Evolutionary conservation across 2,329 filamentous ascomycete genomes (phyloP).

Genomic region (Atkinsonella hypoxylon): DNA sequence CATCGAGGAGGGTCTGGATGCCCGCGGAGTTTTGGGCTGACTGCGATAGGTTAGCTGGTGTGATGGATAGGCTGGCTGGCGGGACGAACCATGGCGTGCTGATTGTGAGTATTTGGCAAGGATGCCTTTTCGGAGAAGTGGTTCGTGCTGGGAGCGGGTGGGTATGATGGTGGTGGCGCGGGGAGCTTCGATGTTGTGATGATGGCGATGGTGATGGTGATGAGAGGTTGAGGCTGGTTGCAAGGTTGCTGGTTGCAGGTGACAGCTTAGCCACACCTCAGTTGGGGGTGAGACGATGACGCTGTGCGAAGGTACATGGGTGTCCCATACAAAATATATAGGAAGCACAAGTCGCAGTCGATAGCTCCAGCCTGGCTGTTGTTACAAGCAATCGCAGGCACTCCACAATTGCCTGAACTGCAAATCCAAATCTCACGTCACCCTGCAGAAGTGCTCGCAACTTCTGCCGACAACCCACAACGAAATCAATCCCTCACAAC

Average conservation of each 20-base stretch:
- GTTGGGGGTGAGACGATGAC: neutral
- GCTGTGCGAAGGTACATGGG: neutral
- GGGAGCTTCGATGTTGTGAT: neutral
- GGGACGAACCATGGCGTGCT: constrained; percentile 8
- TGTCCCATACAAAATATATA: neutral
- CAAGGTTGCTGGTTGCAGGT: neutral
- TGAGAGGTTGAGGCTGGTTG: neutral
- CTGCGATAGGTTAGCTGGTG: constrained; percentile 33
- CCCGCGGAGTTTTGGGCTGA: constrained; percentile 97
- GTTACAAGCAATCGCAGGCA: no score
- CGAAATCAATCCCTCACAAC: no score
- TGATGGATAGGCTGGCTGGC: neutral
- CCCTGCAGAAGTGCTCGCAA: neutral
- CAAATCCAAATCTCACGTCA: neutral
- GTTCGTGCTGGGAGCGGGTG: neutral
- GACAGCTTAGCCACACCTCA: no score
- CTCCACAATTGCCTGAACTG: neutral
- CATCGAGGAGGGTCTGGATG: constrained; percentile 97
- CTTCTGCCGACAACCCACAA: neutral
- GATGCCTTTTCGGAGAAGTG: neutral
- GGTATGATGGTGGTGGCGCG: neutral
- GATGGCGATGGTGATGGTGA: neutral
- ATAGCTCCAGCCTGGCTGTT: no score
- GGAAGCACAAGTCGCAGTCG: no score
- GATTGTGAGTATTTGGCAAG: neutral